A percentile compares a stretch with the other conserved stretches of the same genome.
phyloP scores from a whole-genome alignment of 805 yeast species.

The Cyberlindnera sargentensis region DNA sequence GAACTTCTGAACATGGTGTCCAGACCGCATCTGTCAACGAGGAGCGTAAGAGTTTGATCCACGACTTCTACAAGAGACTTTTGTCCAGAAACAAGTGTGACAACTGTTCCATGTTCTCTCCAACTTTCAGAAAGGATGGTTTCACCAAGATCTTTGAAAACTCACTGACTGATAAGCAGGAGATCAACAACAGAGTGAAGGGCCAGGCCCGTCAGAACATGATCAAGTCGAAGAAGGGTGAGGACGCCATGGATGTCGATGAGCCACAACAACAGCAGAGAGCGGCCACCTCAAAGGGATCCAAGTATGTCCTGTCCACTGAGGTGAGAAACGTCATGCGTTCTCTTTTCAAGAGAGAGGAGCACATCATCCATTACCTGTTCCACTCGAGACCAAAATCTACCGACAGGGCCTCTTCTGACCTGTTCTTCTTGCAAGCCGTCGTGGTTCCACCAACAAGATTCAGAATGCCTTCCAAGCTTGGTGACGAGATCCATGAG shows the following conservation, averaged over 20 bases:
- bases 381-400: conserved; percentile 76
- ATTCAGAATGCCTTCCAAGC: conserved; percentile 91
- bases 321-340: conserved; percentile 79
- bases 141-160: conserved; percentile 87
- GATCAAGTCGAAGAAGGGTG: conserved; percentile 33
- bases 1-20: conserved; percentile 58
- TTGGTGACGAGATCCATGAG: conserved; percentile 96
- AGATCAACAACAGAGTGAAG: conserved; percentile 72
- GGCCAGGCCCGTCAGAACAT: conserved; percentile 71
- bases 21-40: conserved; percentile 81
- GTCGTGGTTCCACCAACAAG: conserved; percentile 94
- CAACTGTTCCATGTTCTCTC: conserved; percentile 93
- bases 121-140: conserved; percentile 92
- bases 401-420: conserved; percentile 48
- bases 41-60: conserved; percentile 71
- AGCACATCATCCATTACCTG: conserved; percentile 54
- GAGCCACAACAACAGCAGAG: not conserved
- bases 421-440: conserved; percentile 83
- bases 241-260: conserved; percentile 28
- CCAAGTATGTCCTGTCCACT: conserved; percentile 80
- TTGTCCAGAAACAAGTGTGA: conserved; percentile 83
- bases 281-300: conserved; percentile 48
- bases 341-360: conserved; percentile 70
- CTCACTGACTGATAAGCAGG: conserved; percentile 75
- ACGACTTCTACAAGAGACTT: conserved; percentile 67